phyloP scores from a whole-genome alignment of 2,329 filamentous ascomycete species.

The Pyrenophora graminea region DNA sequence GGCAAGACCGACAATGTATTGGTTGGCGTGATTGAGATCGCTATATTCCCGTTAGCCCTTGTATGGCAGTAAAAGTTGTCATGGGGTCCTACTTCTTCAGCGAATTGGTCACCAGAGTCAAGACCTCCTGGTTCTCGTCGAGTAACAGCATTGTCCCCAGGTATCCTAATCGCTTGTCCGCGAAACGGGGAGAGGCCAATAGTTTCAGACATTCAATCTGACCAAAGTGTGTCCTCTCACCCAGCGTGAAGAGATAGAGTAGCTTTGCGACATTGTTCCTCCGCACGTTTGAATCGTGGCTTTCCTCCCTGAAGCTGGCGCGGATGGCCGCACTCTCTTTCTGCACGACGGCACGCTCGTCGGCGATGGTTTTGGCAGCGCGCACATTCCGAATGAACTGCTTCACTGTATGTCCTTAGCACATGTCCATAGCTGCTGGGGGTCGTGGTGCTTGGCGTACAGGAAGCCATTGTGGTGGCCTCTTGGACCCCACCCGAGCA shows the following conservation, averaged over 20 bases:
- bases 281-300: constrained; percentile 85
- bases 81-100: constrained; percentile 77
- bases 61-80: too few relatives aligned
- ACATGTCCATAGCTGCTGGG: constrained; percentile 25
- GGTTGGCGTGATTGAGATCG: constrained; percentile 94
- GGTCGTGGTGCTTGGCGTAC: constrained; percentile 49
- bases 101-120: constrained; percentile 97
- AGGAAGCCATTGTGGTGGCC: constrained; percentile 60
- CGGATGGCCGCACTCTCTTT: constrained; percentile 98
- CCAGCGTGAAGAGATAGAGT: constrained; percentile 95
- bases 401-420: constrained; percentile 70
- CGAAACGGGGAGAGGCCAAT: constrained; percentile 92
- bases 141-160: constrained; percentile 93
- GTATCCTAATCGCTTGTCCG: constrained; percentile 95
- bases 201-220: constrained; percentile 99
- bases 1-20: constrained; percentile 96
- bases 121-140: constrained; percentile 97
- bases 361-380: constrained; percentile 97
- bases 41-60: constrained; percentile 55
- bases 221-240: constrained; percentile 96
- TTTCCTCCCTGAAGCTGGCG: constrained; percentile 97
- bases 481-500: constrained; percentile 54
- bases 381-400: constrained; percentile 99
- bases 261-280: constrained; percentile 99
- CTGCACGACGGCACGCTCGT: constrained; percentile 96